Conservation (phyloP, 345 rosid species). For the Salix viminalis region DNA sequence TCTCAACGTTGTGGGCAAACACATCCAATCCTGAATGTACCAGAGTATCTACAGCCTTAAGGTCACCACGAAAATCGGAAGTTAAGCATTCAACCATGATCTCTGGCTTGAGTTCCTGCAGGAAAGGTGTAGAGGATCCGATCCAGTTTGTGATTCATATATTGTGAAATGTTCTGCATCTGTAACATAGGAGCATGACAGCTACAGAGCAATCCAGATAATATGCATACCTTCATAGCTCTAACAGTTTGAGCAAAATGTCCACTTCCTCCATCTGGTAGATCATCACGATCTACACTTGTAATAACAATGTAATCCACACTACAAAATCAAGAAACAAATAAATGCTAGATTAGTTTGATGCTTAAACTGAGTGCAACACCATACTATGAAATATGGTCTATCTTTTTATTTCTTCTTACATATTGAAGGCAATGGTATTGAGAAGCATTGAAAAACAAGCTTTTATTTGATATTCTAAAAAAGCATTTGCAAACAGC, state of each 20-base stretch:
- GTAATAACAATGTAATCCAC: conserved; percentile 97
- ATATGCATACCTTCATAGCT: conserved; percentile 70
- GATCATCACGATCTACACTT: conserved; percentile 96
- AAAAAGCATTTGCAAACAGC: background rate
- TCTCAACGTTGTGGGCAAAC: conserved; percentile 92
- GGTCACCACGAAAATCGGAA: conserved; percentile 93
- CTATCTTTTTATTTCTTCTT: background rate
- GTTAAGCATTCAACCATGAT: conserved; percentile 97
- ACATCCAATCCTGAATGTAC: conserved; percentile 87
- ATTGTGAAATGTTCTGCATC: background rate
- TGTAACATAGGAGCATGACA: background rate
- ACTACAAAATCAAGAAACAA: conserved; percentile 28
- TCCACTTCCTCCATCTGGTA: conserved; percentile 97
- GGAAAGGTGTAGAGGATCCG: background rate
- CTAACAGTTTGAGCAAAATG: conserved; percentile 92
- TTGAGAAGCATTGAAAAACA: background rate
- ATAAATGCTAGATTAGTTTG: background rate
- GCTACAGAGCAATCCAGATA: background rate
- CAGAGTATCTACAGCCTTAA: conserved; percentile 71
- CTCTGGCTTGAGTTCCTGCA: conserved; percentile 81
- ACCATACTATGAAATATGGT: background rate
- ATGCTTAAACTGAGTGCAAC: background rate
- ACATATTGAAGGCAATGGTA: background rate
- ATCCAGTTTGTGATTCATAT: conserved; percentile 7
- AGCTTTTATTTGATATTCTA: background rate